Percentiles rank a stretch among this genome's conserved stretches.
Evolutionary conservation across 1,139 yeast genomes (phyloP).

Genomic region (Protomyces gravidus): DNA sequence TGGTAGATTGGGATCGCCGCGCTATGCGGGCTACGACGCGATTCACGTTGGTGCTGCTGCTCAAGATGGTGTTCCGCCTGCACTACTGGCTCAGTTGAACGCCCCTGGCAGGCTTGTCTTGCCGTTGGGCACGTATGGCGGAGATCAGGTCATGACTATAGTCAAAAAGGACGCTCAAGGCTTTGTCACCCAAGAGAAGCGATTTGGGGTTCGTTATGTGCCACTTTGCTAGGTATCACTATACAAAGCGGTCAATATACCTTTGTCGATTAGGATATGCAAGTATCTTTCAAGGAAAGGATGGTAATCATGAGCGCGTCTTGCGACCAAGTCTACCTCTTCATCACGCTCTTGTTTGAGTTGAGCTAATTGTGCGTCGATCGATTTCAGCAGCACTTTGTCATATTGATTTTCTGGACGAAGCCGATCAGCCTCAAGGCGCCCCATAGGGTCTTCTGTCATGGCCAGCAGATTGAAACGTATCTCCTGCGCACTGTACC

Average conservation of each 20-base stretch:
- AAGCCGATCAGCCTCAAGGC: not conserved
- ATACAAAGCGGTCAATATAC: not conserved
- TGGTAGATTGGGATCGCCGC: not conserved
- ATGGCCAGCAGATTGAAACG: conserved; percentile 58
- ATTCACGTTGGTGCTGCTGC: conserved; percentile 10
- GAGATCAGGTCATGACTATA: conserved; percentile 30
- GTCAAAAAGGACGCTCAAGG: conserved; percentile 29
- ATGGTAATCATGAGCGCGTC: conserved; percentile 9
- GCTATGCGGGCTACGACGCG: not conserved
- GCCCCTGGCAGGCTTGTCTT: conserved; percentile 1
- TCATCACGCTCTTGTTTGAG: not conserved
- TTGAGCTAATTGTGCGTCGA: not conserved
- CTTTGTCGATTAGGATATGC: conserved; percentile 3
- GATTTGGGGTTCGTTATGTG: conserved; percentile 33
- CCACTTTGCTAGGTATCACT: conserved; percentile 17
- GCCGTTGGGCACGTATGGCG: conserved; percentile 10
- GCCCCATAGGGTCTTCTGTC: conserved; percentile 47
- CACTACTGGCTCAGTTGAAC: conserved; percentile 1
- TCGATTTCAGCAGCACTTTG: not conserved
- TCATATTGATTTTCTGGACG: not conserved
- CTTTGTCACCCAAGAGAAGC: conserved; percentile 8
- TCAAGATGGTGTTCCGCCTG: not conserved
- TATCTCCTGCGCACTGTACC: conserved; percentile 50
- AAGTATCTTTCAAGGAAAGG: conserved; percentile 3
- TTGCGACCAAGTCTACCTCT: conserved; percentile 1